These are phyloP conservation scores for Aspergillus homomorphus DNA, from an alignment of 495 filamentous ascomycete species.

Conservation along the genomic window DNA sequence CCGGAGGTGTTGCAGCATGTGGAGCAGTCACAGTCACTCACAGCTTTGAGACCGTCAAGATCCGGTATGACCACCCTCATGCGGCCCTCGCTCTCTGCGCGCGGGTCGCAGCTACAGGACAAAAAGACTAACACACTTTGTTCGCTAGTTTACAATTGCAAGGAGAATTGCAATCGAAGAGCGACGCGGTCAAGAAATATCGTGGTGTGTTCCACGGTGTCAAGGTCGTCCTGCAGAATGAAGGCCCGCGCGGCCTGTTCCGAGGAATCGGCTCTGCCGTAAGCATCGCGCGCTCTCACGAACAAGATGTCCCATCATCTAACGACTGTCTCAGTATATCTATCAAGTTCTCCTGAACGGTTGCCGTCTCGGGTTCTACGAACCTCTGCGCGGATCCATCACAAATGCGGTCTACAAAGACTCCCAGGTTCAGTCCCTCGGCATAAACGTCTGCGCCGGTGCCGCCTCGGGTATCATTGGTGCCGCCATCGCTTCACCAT, in stretches of 20 bases:
- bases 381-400: slow-evolving; percentile 74
- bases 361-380: slow-evolving; percentile 96
- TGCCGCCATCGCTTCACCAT: slow-evolving; percentile 86
- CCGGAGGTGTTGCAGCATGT: slow-evolving; percentile 93
- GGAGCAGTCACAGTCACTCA: slow-evolving; percentile 97
- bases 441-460: slow-evolving; percentile 88
- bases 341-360: slow-evolving; percentile 98
- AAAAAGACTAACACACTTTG: neutral
- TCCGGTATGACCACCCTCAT: slow-evolving; percentile 57
- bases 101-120: neutral
- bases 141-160: slow-evolving; percentile 79
- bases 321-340: slow-evolving; percentile 62
- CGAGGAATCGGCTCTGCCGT: slow-evolving; percentile 86
- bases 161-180: slow-evolving; percentile 87
- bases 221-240: slow-evolving; percentile 85
- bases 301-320: neutral
- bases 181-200: slow-evolving; percentile 80
- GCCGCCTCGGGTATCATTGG: slow-evolving; percentile 85
- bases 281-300: slow-evolving; percentile 25
- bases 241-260: slow-evolving; percentile 81
- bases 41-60: slow-evolving; percentile 98
- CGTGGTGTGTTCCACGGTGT: slow-evolving; percentile 91
- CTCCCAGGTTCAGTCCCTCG: slow-evolving; percentile 70
- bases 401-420: slow-evolving; percentile 69
- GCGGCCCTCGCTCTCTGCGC: neutral